phyloP scores from a whole-genome alignment of 192 early-diverging fungal species.

The Spizellomyces sp. region DNA sequence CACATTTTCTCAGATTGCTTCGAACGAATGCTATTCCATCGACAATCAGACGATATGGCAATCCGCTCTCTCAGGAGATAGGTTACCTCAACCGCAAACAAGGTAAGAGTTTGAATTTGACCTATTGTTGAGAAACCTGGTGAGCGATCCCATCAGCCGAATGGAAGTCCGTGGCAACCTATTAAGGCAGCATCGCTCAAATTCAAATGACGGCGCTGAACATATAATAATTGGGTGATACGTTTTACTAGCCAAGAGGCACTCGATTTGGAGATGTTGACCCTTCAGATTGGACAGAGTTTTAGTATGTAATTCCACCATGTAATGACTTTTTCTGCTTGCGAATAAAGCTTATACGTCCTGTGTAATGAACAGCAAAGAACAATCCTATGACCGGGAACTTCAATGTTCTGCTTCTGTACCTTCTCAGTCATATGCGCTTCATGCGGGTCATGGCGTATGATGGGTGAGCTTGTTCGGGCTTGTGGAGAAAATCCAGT shows the following conservation, averaged over 20 bases:
- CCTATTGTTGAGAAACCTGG: too few relatives aligned
- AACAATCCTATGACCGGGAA: slow-evolving; percentile 68
- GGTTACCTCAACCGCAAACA: slow-evolving; percentile 16
- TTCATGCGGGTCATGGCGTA: slow-evolving; percentile 45
- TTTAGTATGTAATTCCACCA: slow-evolving; percentile 48
- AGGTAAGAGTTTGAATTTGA: slow-evolving; percentile 17
- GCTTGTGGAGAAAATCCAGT: not conserved
- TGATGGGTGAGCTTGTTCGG: slow-evolving; percentile 24
- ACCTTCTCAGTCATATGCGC: slow-evolving; percentile 61
- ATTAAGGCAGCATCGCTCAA: not conserved
- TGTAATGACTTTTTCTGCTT: not conserved
- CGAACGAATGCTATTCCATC: not conserved
- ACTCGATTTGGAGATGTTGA: slow-evolving; percentile 72
- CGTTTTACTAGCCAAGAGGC: slow-evolving; percentile 61
- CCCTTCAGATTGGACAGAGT: slow-evolving; percentile 61
- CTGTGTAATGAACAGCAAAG: slow-evolving; percentile 41
- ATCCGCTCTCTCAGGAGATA: slow-evolving; percentile 2
- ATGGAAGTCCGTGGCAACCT: not conserved
- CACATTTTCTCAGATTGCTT: not conserved
- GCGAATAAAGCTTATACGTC: not conserved
- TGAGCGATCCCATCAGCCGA: too few relatives aligned
- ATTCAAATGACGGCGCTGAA: not conserved
- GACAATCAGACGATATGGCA: slow-evolving; percentile 6
- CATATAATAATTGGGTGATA: not conserved
- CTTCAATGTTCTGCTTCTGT: slow-evolving; percentile 65